A percentile compares a stretch with the other conserved stretches of the same genome.
Evolutionary conservation across 176 grass and related monocot genomes (phyloP).

Genomic region (Hyparrhenia diplandra): DNA sequence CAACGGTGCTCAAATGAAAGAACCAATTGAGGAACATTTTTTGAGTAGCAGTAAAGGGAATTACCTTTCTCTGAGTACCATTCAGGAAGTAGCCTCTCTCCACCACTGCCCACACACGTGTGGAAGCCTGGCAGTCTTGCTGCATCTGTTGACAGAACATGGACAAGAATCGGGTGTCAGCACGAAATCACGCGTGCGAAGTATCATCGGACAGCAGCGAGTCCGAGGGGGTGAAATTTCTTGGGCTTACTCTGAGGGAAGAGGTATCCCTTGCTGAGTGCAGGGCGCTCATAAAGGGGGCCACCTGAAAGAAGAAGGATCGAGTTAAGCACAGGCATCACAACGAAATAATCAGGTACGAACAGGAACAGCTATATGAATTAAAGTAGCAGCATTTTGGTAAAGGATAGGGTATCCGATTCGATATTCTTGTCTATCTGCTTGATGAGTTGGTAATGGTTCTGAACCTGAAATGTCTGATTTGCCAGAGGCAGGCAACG

Average conservation of each 20-base stretch:
- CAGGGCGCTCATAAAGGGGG: conserved; percentile 95
- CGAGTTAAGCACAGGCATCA: background rate
- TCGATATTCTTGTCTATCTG: background rate
- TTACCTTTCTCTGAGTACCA: conserved; percentile 92
- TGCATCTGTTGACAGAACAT: conserved; percentile 44
- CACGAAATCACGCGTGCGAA: background rate
- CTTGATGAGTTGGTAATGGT: background rate
- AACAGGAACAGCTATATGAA: background rate
- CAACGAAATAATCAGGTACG: background rate
- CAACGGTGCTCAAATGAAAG: no score
- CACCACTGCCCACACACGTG: conserved; percentile 72
- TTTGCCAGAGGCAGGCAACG: no score
- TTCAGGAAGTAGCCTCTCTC: conserved; percentile 77
- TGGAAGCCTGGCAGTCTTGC: conserved; percentile 90
- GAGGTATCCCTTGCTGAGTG: conserved; percentile 98
- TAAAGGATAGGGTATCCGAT: no score
- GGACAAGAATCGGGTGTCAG: background rate
- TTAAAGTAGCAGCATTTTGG: background rate
- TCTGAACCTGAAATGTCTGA: background rate
- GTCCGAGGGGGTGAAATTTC: no score
- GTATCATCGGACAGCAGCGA: background rate
- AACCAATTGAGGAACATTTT: background rate
- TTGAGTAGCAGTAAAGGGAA: background rate
- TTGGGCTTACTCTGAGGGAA: conserved; percentile 69
- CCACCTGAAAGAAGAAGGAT: conserved; percentile 51